phyloP scores from a whole-genome alignment of 2,329 filamentous ascomycete species.

The Aspergillus alliaceus region DNA sequence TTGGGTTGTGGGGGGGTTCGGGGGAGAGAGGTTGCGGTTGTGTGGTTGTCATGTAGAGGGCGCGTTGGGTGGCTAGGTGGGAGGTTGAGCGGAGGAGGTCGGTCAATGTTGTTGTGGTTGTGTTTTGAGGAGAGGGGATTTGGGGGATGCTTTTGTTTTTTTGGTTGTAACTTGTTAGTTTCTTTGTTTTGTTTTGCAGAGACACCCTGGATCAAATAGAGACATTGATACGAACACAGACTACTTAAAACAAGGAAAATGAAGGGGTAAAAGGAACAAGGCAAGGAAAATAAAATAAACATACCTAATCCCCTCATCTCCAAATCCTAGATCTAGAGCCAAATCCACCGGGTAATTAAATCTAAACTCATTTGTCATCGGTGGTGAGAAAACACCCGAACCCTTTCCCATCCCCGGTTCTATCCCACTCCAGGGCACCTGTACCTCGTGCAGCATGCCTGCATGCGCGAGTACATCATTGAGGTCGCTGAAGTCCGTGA shows the following conservation, averaged over 20 bases:
- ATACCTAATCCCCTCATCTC: neutral
- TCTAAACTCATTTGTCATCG: neutral
- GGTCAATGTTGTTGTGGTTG: constrained; percentile 3
- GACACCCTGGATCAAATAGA: neutral
- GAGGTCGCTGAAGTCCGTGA: neutral
- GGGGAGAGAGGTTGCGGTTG: constrained; percentile 13
- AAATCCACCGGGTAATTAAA: neutral
- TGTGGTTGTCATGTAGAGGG: constrained; percentile 23
- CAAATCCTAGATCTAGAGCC: neutral
- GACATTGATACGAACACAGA: neutral
- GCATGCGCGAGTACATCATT: neutral
- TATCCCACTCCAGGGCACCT: neutral
- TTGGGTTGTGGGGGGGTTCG: constrained; percentile 12
- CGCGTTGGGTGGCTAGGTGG: constrained; percentile 22
- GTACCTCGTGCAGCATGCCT: neutral
- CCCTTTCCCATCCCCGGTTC: neutral
- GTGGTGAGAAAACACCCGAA: neutral
- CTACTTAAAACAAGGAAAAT: neutral
- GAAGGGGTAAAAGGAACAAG: too few relatives aligned
- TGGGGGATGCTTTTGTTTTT: neutral
- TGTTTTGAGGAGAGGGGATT: neutral
- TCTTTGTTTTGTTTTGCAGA: too few relatives aligned
- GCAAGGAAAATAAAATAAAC: neutral
- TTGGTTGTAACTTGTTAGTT: too few relatives aligned
- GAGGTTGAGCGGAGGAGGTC: constrained; percentile 20